phyloP scores from a whole-genome alignment of 2,329 filamentous ascomycete species.

The Tolypocladium cylindrosporum region DNA sequence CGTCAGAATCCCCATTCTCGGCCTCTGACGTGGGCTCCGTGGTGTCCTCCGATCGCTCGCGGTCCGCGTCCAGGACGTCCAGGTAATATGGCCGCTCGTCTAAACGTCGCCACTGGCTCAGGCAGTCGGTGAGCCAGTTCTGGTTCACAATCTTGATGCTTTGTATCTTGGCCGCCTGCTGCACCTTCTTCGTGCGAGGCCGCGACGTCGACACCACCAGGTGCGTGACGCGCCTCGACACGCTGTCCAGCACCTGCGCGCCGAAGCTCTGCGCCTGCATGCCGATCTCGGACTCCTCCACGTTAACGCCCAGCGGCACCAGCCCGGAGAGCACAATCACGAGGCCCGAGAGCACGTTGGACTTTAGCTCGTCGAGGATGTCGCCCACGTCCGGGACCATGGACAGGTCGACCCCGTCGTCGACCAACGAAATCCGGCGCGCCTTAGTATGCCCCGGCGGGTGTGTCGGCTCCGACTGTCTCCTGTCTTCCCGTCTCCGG shows the following conservation, averaged over 20 bases:
- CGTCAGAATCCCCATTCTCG: slow-evolving; percentile 18
- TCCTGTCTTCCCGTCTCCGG: slow-evolving; percentile 29
- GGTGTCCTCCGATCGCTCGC: slow-evolving; percentile 25
- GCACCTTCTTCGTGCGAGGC: slow-evolving; percentile 82
- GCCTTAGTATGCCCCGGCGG: slow-evolving; percentile 21
- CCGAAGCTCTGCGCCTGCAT: slow-evolving; percentile 83
- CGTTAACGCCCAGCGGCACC: slow-evolving; percentile 70
- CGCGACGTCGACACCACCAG: slow-evolving; percentile 61
- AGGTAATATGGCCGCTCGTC: slow-evolving; percentile 73
- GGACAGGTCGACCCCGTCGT: slow-evolving; percentile 32
- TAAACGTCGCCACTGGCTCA: slow-evolving; percentile 72
- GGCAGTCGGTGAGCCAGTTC: slow-evolving; percentile 78
- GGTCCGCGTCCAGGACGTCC: slow-evolving; percentile 61
- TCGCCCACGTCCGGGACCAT: slow-evolving; percentile 74
- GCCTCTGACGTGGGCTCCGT: slow-evolving; percentile 20
- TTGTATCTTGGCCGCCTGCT: slow-evolving; percentile 68
- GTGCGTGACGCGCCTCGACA: slow-evolving; percentile 59
- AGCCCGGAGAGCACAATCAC: slow-evolving; percentile 85
- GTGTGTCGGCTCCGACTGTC: slow-evolving; percentile 23
- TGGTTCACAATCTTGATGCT: slow-evolving; percentile 86
- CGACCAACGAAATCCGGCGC: slow-evolving; percentile 20
- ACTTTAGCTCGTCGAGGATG: slow-evolving; percentile 77
- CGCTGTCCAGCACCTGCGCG: slow-evolving; percentile 47
- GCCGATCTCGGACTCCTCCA: slow-evolving; percentile 75
- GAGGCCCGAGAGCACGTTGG: slow-evolving; percentile 61